A percentile compares a stretch with the other conserved stretches of the same genome.
These are phyloP conservation scores for Neocallimastix lanati DNA, from an alignment of 192 early-diverging fungal species.

Conservation along the genomic window DNA sequence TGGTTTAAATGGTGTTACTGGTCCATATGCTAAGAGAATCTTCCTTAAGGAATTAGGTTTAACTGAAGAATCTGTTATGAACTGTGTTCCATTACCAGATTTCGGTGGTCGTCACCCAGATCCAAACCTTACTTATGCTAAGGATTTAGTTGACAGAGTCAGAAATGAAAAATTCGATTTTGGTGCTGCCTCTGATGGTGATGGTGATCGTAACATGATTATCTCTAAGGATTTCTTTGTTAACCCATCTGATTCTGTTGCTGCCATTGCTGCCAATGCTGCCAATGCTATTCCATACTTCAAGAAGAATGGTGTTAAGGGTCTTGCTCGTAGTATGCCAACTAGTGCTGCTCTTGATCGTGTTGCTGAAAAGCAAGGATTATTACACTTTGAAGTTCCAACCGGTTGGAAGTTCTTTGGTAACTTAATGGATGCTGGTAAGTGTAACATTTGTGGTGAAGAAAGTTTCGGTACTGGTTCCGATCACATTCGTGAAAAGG, in stretches of 20 bases:
- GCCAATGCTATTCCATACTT: slow-evolving; percentile 81
- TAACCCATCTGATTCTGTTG: slow-evolving; percentile 90
- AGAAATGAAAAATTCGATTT: slow-evolving; percentile 59
- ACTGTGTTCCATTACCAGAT: slow-evolving; percentile 59
- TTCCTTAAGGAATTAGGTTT: slow-evolving; percentile 84
- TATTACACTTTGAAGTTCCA: slow-evolving; percentile 72
- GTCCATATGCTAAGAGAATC: slow-evolving; percentile 72
- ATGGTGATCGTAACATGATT: slow-evolving; percentile 97
- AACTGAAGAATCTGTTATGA: slow-evolving; percentile 56
- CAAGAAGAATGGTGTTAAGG: slow-evolving; percentile 57
- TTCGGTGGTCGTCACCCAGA: slow-evolving; percentile 92
- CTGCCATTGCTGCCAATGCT: slow-evolving; percentile 78
- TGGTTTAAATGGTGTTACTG: slow-evolving; percentile 88
- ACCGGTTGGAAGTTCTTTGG: slow-evolving; percentile 92
- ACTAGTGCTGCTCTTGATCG: slow-evolving; percentile 76
- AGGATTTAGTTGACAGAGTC: slow-evolving; percentile 78
- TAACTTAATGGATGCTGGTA: slow-evolving; percentile 91
- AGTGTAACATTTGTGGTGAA: slow-evolving; percentile 89
- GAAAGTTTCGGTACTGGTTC: slow-evolving; percentile 97
- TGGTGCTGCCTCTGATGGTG: slow-evolving; percentile 93
- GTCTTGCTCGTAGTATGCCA: slow-evolving; percentile 91
- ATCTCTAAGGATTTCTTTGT: slow-evolving; percentile 86
- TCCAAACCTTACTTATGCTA: slow-evolving; percentile 93
- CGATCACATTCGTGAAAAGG: slow-evolving; percentile 97
- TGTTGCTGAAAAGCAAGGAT: slow-evolving; percentile 64